Evolutionary conservation across 257 asterid species (phyloP).

Genomic region (Ballota nigra): DNA sequence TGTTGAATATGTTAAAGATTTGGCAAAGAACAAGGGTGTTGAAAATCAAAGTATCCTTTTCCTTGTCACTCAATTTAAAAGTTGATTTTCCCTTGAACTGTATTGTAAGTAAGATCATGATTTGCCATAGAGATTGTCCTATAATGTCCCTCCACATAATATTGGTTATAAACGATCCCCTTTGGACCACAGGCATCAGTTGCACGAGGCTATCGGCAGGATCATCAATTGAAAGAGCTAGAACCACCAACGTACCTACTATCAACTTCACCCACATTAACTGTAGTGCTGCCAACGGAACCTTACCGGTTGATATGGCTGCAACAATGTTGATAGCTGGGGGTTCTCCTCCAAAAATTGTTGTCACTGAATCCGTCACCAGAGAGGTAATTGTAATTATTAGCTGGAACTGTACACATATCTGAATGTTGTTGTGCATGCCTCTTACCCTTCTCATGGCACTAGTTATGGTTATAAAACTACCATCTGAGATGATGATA

Average conservation of each 20-base stretch:
- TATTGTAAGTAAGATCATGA: slow-evolving; percentile 9
- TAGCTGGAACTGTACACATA: slow-evolving; percentile 15
- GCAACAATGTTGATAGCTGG: slow-evolving; percentile 9
- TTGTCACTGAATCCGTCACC: not conserved
- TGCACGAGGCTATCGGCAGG: slow-evolving; percentile 19
- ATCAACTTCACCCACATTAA: slow-evolving; percentile 20
- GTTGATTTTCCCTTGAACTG: slow-evolving; percentile 17
- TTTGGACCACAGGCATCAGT: not conserved
- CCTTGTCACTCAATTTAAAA: not conserved
- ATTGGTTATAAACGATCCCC: slow-evolving; percentile 17
- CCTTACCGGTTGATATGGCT: slow-evolving; percentile 15
- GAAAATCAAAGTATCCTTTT: slow-evolving; percentile 18
- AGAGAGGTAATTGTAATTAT: slow-evolving; percentile 17
- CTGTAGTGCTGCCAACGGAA: slow-evolving; percentile 21
- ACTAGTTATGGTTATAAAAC: slow-evolving; percentile 12
- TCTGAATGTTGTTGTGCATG: slow-evolving; percentile 20
- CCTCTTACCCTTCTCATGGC: slow-evolving; percentile 23
- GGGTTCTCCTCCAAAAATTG: slow-evolving; percentile 15
- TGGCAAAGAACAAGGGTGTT: slow-evolving; percentile 21
- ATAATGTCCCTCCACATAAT: slow-evolving; percentile 18
- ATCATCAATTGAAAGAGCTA: slow-evolving; percentile 16
- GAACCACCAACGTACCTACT: slow-evolving; percentile 9
- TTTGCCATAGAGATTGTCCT: slow-evolving; percentile 22
- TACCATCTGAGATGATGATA: slow-evolving; percentile 4
- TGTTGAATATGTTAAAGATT: slow-evolving; percentile 9